These are phyloP conservation scores for Cladosporium velox DNA, from an alignment of 2,329 filamentous ascomycete genomes.

Conservation along the genomic window DNA sequence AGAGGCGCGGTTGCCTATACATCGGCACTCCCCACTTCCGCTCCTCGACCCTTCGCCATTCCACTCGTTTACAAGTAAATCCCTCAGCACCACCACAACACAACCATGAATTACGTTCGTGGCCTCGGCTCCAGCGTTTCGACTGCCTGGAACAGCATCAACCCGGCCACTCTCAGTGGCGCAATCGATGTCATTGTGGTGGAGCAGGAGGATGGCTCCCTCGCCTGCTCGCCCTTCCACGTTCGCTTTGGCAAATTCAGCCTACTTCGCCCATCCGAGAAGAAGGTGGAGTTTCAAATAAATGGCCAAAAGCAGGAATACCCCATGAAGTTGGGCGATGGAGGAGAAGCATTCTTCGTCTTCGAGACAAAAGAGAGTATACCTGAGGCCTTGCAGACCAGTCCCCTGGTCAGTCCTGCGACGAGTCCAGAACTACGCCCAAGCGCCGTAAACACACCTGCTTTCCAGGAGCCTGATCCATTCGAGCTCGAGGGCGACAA, in stretches of 20 bases:
- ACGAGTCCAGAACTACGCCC: slow-evolving; percentile 71
- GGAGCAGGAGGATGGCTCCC: slow-evolving; percentile 84
- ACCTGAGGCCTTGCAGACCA: slow-evolving; percentile 91
- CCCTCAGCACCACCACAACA: not conserved
- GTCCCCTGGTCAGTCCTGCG: slow-evolving; percentile 87
- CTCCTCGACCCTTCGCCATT: not conserved
- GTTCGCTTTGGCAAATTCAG: slow-evolving; percentile 99
- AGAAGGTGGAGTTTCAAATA: slow-evolving; percentile 97
- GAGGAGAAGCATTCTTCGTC: slow-evolving; percentile 97
- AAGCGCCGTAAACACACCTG: slow-evolving; percentile 45
- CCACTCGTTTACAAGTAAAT: slow-evolving; percentile 2
- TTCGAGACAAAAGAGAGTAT: slow-evolving; percentile 93
- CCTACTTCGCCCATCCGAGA: slow-evolving; percentile 88
- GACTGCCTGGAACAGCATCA: slow-evolving; percentile 99
- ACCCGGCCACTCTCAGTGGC: slow-evolving; percentile 92
- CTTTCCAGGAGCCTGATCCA: slow-evolving; percentile 68
- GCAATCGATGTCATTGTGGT: slow-evolving; percentile 99
- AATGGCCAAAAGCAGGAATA: slow-evolving; percentile 91
- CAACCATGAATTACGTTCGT: slow-evolving; percentile 90
- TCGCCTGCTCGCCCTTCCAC: slow-evolving; percentile 95
- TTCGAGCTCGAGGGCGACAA: slow-evolving; percentile 62
- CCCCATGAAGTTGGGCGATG: slow-evolving; percentile 97
- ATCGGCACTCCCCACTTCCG: not conserved
- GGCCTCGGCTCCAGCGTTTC: slow-evolving; percentile 94
- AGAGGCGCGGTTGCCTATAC: not conserved